Percentiles rank a stretch among this genome's conserved stretches.
Evolutionary conservation across 805 yeast species (phyloP).

Genomic region (Hanseniaspora guilliermondii): DNA sequence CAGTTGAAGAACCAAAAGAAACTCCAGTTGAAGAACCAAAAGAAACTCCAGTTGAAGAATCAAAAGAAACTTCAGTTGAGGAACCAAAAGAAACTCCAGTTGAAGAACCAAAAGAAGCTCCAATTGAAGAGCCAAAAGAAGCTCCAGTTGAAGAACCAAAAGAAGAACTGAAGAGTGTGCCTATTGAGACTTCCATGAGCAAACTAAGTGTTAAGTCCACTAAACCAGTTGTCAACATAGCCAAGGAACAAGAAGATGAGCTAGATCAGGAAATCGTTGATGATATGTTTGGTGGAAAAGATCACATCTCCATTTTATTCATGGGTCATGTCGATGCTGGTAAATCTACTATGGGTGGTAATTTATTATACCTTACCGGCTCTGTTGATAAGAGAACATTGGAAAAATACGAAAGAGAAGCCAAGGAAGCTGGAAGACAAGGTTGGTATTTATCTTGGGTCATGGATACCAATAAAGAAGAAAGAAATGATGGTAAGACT

Average conservation of each 20-base stretch:
- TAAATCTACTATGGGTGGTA: constrained; percentile 99
- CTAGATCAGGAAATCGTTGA: constrained; percentile 77
- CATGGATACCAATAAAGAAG: constrained; percentile 98
- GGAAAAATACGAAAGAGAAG: constrained; percentile 95
- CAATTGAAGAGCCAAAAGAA: constrained; percentile 19
- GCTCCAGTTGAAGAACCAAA: constrained; percentile 23
- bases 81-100: constrained; percentile 23
- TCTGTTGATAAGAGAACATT: constrained; percentile 97
- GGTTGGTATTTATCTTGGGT: constrained; percentile 99
- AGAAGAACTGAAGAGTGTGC: constrained; percentile 14
- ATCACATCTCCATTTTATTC: constrained; percentile 89
- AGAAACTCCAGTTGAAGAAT: constrained; percentile 17
- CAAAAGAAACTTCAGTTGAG: constrained; percentile 15
- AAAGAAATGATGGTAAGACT: constrained; percentile 97
- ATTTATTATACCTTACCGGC: constrained; percentile 81
- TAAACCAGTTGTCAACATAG: constrained; percentile 25
- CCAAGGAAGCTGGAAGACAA: constrained; percentile 98
- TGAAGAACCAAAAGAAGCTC: constrained; percentile 17
- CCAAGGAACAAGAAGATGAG: constrained; percentile 63
- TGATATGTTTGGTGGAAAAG: constrained; percentile 94
- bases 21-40: constrained; percentile 15
- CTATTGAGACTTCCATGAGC: constrained; percentile 4
- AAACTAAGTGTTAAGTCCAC: constrained; percentile 14
- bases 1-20: constrained; percentile 14
- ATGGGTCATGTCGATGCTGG: constrained; percentile 99